Conservation (phyloP, 164 flowering plant genomes). For the Liriodendron chinense region DNA sequence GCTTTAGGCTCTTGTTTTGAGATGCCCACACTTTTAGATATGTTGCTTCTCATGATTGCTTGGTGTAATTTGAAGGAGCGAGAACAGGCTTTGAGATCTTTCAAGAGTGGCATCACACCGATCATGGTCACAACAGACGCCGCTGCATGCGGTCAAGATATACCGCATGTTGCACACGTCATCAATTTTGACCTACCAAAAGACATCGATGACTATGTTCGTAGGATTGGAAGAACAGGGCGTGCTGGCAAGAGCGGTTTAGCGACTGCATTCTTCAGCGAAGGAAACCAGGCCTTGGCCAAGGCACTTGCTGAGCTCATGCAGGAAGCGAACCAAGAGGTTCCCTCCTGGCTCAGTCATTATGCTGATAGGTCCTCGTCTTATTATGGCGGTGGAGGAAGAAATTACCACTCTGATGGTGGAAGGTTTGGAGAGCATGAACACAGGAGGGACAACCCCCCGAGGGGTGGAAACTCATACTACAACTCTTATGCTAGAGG, state of each 20-base stretch:
- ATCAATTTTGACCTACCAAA: constrained; percentile 69
- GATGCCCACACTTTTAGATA: background rate
- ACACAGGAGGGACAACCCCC: constrained; percentile 27
- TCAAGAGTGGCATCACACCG: constrained; percentile 52
- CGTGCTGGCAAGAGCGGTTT: constrained; percentile 71
- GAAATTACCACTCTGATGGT: constrained; percentile 28
- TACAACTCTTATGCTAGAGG: constrained; percentile 10
- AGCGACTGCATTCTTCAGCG: constrained; percentile 68
- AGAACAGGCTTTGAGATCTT: constrained; percentile 53
- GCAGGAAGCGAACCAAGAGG: constrained; percentile 68
- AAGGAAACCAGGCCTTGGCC: constrained; percentile 42
- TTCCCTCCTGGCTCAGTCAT: constrained; percentile 52
- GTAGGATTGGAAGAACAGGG: constrained; percentile 71
- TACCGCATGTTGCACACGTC: constrained; percentile 69
- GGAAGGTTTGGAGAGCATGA: constrained; percentile 49
- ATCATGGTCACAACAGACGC: constrained; percentile 74
- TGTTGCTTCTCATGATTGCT: background rate
- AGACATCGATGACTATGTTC: constrained; percentile 69
- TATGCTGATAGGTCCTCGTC: constrained; percentile 33
- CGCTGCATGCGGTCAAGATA: constrained; percentile 68
- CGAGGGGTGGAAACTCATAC: constrained; percentile 10
- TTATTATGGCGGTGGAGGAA: constrained; percentile 22
- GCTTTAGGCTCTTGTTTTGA: background rate
- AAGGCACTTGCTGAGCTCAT: constrained; percentile 50
- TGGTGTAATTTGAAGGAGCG: constrained; percentile 39